Evolutionary conservation across 192 early-diverging fungal species (phyloP).

Genomic region (Cladochytrium replicatum): DNA sequence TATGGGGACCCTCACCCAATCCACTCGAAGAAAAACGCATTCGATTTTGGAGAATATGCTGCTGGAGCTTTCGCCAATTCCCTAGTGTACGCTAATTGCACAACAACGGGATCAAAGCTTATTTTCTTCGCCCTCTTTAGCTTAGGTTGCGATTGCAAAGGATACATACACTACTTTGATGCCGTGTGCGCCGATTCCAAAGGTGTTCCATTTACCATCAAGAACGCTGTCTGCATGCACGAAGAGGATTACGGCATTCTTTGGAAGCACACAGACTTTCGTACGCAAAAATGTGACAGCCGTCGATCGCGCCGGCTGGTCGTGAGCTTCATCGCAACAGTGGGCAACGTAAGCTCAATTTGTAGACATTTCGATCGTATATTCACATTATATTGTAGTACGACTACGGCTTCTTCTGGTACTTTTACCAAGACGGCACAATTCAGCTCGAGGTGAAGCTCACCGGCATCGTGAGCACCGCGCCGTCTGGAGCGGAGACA

Average conservation of each 20-base stretch:
- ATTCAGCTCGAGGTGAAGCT: not conserved
- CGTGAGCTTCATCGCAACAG: not conserved
- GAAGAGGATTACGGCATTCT: not conserved
- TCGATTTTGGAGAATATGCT: not conserved
- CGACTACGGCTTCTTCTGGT: not conserved
- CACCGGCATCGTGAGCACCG: not conserved
- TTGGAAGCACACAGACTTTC: not conserved
- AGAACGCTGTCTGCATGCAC: not conserved
- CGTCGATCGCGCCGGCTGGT: not conserved
- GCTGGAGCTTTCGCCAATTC: not conserved
- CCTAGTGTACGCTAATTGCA: not conserved
- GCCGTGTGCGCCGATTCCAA: not conserved
- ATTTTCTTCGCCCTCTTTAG: not conserved
- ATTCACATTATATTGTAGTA: not conserved
- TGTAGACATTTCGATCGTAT: not conserved
- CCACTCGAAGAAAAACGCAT: not conserved
- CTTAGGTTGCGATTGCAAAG: not conserved
- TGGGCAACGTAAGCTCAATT: not conserved
- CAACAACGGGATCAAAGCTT: not conserved
- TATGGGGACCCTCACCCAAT: not conserved
- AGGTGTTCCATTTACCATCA: not conserved
- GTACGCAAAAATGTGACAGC: not conserved
- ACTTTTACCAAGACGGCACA: not conserved
- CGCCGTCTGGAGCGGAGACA: not conserved
- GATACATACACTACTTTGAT: not conserved